A percentile compares a stretch with the other conserved stretches of the same genome.
Evolutionary conservation across 2,329 filamentous ascomycete genomes (phyloP).

Genomic region (Epichloe gansuensis): DNA sequence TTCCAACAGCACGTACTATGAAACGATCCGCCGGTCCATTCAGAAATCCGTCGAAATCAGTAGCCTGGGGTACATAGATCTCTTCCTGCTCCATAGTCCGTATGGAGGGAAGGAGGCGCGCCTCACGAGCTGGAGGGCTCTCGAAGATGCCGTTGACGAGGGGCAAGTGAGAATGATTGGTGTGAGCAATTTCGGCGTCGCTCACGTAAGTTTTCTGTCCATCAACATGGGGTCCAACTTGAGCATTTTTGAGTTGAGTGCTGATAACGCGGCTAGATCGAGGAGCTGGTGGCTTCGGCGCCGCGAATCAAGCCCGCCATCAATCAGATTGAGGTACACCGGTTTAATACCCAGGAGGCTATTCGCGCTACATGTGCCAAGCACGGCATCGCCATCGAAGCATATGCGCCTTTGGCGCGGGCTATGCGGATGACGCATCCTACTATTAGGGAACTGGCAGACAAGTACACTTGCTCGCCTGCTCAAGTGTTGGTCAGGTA

Average conservation of each 20-base stretch:
- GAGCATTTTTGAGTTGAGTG: too few relatives aligned
- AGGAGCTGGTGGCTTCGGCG: too few relatives aligned
- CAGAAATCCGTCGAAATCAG: constrained; percentile 49
- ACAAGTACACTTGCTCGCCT: constrained; percentile 56
- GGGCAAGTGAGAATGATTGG: too few relatives aligned
- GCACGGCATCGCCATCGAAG: constrained; percentile 59
- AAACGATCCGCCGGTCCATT: constrained; percentile 54
- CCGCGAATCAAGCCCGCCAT: constrained; percentile 42
- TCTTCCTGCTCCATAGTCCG: constrained; percentile 69
- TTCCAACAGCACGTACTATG: constrained; percentile 50
- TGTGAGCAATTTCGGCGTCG: too few relatives aligned
- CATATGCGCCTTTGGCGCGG: constrained; percentile 66
- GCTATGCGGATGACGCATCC: constrained; percentile 58
- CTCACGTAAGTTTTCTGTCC: too few relatives aligned
- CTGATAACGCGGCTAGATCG: too few relatives aligned
- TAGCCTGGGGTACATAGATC: constrained; percentile 61
- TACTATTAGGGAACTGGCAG: constrained; percentile 45
- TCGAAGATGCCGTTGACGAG: too few relatives aligned
- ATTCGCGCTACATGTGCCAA: constrained; percentile 55
- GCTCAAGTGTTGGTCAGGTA: constrained; percentile 58
- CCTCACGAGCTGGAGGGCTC: too few relatives aligned
- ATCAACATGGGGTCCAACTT: too few relatives aligned
- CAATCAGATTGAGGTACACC: constrained; percentile 74
- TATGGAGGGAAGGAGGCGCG: constrained; percentile 50
- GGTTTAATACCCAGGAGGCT: constrained; percentile 60